These are phyloP conservation scores for Fragilaria radians DNA, from an alignment of 108 stramenopile genomes.

Conservation along the genomic window DNA sequence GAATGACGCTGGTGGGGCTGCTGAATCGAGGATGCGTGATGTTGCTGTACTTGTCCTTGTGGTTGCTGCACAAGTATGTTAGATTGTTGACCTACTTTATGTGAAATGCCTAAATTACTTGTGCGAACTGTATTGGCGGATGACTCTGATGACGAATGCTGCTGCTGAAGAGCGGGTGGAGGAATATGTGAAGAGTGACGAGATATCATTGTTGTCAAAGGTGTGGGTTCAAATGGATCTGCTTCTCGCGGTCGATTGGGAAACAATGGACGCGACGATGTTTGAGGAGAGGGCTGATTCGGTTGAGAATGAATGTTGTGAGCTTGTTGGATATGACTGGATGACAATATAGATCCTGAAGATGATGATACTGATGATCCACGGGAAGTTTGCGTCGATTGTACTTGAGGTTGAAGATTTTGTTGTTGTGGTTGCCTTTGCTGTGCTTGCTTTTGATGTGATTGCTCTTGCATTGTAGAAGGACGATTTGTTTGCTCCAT, in stretches of 20 bases:
- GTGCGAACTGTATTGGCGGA: background rate
- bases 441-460: conserved; percentile 7
- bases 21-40: background rate
- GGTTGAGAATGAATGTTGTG: background rate
- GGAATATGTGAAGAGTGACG: background rate
- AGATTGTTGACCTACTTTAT: background rate
- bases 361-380: conserved; percentile 7
- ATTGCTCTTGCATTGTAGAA: background rate
- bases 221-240: conserved; percentile 29
- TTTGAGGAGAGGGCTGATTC: background rate
- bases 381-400: no score
- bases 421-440: conserved; percentile 19
- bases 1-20: background rate
- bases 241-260: conserved; percentile 2
- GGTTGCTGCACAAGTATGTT: conserved; percentile 1
- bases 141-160: background rate
- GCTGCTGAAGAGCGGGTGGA: background rate
- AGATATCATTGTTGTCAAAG: conserved; percentile 14
- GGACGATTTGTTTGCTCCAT: background rate
- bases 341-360: conserved; percentile 18
- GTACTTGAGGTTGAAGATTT: conserved; percentile 11
- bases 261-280: background rate
- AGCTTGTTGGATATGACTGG: background rate
- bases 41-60: conserved; percentile 5
- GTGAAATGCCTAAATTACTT: background rate